Conservation (phyloP, 306 rosid species). For the Corylus avellana region DNA sequence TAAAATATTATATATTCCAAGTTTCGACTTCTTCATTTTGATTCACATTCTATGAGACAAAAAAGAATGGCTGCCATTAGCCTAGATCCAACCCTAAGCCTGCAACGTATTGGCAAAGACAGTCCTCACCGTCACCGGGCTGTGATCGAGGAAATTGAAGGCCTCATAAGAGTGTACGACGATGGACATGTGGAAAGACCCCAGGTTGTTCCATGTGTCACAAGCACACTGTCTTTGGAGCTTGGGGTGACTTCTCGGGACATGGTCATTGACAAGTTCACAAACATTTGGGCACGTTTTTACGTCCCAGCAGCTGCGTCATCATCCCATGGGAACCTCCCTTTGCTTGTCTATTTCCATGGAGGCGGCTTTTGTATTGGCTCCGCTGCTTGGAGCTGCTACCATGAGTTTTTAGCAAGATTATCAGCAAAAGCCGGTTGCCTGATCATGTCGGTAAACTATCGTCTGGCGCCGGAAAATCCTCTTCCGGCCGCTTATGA, state of each 20-base stretch:
- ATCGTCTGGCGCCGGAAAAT: conserved; percentile 83
- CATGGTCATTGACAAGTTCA: conserved; percentile 54
- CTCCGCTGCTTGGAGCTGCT: conserved; percentile 85
- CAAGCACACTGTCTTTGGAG: conserved; percentile 38
- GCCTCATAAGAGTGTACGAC: conserved; percentile 67
- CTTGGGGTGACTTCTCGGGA: conserved; percentile 54
- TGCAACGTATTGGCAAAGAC: conserved; percentile 35
- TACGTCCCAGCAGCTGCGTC: conserved; percentile 53
- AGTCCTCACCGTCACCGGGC: conserved; percentile 24
- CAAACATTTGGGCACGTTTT: conserved; percentile 70
- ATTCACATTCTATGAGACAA: conserved; percentile 15
- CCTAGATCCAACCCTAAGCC: conserved; percentile 36
- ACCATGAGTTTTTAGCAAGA: conserved; percentile 69
- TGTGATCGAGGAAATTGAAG: conserved; percentile 66
- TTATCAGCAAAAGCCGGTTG: conserved; percentile 47
- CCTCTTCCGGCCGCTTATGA: conserved; percentile 89
- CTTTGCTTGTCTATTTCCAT: conserved; percentile 73
- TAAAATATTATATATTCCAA: not conserved
- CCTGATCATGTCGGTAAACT: conserved; percentile 70
- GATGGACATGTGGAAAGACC: conserved; percentile 73
- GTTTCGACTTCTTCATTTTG: conserved; percentile 16
- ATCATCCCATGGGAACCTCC: conserved; percentile 42
- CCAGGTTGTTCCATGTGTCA: conserved; percentile 59
- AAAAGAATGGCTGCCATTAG: conserved; percentile 54
- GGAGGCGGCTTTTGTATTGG: conserved; percentile 95